These are phyloP conservation scores for Fusarium secorum DNA, from an alignment of 2,329 filamentous ascomycete genomes.

Conservation along the genomic window DNA sequence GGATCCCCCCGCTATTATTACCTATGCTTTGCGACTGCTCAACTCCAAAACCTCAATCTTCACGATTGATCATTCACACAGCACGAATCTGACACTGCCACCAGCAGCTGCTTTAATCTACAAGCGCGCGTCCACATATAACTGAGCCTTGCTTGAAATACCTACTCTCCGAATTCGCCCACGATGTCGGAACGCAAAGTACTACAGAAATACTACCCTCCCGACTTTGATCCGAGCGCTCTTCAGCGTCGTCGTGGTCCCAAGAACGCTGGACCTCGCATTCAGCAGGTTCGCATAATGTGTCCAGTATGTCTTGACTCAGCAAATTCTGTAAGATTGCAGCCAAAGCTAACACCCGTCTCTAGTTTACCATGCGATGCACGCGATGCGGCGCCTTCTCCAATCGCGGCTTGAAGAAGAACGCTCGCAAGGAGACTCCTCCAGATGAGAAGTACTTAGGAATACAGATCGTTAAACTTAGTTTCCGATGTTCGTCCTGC, in stretches of 20 bases:
- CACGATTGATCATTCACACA: not conserved
- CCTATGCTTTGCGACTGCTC: not conserved
- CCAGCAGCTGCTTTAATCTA: not conserved
- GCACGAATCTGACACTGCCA: not conserved
- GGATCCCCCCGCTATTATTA: not conserved
- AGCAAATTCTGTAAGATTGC: not conserved
- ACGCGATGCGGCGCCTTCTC: conserved; percentile 66
- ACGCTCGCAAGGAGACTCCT: conserved; percentile 73
- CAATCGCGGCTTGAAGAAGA: not conserved
- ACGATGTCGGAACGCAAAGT: conserved; percentile 89
- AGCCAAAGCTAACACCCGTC: not conserved
- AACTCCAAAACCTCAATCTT: not conserved
- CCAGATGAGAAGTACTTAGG: conserved; percentile 86
- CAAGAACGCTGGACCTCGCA: conserved; percentile 78
- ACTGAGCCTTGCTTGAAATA: not conserved
- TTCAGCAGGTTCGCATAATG: conserved; percentile 76
- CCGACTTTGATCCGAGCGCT: conserved; percentile 89
- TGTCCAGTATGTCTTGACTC: not conserved
- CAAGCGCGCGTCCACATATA: not conserved
- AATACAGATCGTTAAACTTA: conserved; percentile 54
- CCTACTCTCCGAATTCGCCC: conserved; percentile 22
- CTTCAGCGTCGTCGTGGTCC: conserved; percentile 74
- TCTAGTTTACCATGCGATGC: conserved; percentile 53
- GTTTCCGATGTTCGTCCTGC: conserved; percentile 78
- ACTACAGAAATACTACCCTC: conserved; percentile 70